phyloP scores from a whole-genome alignment of 768 basidiomycete species.

The Auricularia sp. region DNA sequence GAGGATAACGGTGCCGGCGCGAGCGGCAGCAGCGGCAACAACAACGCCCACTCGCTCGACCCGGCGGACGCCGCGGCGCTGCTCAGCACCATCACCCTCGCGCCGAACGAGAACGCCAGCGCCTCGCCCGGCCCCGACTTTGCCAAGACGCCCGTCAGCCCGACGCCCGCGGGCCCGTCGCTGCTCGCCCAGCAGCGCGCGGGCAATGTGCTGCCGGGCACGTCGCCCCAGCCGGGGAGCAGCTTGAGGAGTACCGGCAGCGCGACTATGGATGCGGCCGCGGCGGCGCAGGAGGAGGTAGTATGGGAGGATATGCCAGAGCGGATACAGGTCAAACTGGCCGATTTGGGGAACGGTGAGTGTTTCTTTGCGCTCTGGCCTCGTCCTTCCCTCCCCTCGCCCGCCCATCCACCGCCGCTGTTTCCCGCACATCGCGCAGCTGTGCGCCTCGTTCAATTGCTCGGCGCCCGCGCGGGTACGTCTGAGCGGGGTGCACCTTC shows the following conservation, averaged over 20 bases:
- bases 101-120: neutral
- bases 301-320: constrained; percentile 25
- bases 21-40: neutral
- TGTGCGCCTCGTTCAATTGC: no score
- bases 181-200: constrained; percentile 62
- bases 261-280: neutral
- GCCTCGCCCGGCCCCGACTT: neutral
- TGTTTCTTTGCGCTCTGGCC: neutral
- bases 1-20: constrained; percentile 33
- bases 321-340: constrained; percentile 95
- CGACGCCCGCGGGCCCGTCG: constrained; percentile 42
- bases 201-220: neutral
- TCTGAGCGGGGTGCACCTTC: no score
- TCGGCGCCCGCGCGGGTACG: no score
- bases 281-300: constrained; percentile 13
- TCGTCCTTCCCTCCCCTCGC: no score
- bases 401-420: no score
- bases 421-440: no score
- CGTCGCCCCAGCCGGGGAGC: neutral
- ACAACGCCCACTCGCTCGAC: neutral
- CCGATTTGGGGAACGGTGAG: constrained; percentile 91
- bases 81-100: neutral
- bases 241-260: neutral
- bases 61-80: neutral
- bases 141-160: constrained; percentile 22